Evolutionary conservation across 176 grass and related monocot genomes (phyloP).

Genomic region (Elymus sibiricus): DNA sequence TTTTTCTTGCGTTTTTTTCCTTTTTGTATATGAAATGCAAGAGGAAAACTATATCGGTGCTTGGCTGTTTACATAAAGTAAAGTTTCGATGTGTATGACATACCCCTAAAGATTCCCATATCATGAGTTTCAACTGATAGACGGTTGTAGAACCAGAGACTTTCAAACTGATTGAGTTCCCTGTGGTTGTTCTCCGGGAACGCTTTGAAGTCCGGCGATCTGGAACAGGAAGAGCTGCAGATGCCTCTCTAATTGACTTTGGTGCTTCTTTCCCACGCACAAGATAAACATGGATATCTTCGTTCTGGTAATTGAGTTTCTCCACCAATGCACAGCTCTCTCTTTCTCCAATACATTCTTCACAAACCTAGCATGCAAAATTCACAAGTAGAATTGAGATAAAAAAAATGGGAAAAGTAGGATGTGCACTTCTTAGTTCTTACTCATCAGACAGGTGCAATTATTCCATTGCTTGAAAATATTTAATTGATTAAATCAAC

Average conservation of each 20-base stretch:
- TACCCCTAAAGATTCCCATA: constrained; percentile 99
- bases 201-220: constrained; percentile 93
- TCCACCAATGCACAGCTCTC: constrained; percentile 78
- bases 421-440: background rate
- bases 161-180: constrained; percentile 72
- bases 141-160: constrained; percentile 88
- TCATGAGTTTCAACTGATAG: constrained; percentile 99
- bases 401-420: background rate
- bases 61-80: background rate
- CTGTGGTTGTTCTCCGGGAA: constrained; percentile 69
- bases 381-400: constrained; percentile 13
- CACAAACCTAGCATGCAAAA: constrained; percentile 62
- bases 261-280: constrained; percentile 95
- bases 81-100: constrained; percentile 2
- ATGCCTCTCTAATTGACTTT: constrained; percentile 84
- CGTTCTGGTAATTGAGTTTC: constrained; percentile 78
- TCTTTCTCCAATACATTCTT: constrained; percentile 94
- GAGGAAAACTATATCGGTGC: background rate
- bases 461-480: background rate
- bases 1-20: background rate
- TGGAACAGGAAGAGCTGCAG: constrained; percentile 43
- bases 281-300: constrained; percentile 77
- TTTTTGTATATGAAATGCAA: constrained; percentile 3
- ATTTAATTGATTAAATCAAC: background rate
- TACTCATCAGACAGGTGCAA: background rate